These are phyloP conservation scores for Nakazawaea populi DNA, from an alignment of 805 yeast species.

Conservation along the genomic window DNA sequence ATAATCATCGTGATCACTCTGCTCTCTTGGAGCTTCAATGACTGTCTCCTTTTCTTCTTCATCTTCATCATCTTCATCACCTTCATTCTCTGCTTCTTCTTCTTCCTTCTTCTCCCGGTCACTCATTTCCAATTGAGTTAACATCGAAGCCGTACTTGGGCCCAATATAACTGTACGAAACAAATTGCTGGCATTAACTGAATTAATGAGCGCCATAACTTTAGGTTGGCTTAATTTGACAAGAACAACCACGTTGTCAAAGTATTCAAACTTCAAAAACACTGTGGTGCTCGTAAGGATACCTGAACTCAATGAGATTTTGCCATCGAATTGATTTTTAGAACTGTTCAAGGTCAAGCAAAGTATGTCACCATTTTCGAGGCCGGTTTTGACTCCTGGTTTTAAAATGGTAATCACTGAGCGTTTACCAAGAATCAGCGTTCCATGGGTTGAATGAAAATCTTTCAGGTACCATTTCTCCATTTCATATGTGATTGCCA, in stretches of 20 bases:
- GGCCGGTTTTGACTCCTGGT: not conserved
- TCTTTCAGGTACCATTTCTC: not conserved
- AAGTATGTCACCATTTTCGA: not conserved
- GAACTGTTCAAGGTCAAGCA: conserved; percentile 2
- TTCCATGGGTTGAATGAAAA: conserved; percentile 1
- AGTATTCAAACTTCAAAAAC: not conserved
- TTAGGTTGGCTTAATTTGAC: not conserved
- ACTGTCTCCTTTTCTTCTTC: no score
- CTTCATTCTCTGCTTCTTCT: no score
- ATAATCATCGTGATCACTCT: not conserved
- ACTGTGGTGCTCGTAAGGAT: not conserved
- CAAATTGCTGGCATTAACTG: not conserved
- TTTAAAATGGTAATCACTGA: not conserved
- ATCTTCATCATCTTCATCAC: no score
- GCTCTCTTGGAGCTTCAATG: not conserved
- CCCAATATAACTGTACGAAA: not conserved
- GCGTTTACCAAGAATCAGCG: not conserved
- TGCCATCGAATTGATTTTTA: not conserved
- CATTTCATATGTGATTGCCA: not conserved
- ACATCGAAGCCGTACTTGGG: not conserved
- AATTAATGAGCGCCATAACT: not conserved
- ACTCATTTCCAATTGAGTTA: not conserved
- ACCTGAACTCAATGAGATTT: not conserved
- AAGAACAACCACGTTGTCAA: not conserved
- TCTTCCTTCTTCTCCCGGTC: no score